Evolutionary conservation across 2,329 filamentous ascomycete genomes (phyloP), one percentile per base, ranked within the genome.

Genomic region (Fusarium abutilonis): DNA sequence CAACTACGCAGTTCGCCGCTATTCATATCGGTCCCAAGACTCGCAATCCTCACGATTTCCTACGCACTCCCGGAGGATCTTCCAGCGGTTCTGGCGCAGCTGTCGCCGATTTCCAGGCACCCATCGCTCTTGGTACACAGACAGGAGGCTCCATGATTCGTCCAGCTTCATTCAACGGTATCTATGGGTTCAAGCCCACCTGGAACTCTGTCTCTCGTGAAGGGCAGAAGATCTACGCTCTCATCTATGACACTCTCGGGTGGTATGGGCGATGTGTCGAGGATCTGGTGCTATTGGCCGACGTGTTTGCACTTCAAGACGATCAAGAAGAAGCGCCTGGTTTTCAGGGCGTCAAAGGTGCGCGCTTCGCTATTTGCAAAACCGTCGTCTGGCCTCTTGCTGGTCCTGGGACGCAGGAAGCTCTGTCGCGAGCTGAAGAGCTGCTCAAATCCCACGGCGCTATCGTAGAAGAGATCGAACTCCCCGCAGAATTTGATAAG

Each of bases 121-220:
- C 87, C 0, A 69, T 91, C 15, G 82, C 77, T 0, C 75, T 91
- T 0, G 88, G 87, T 1, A 89, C 88, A 0, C 88, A 91, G 70
- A 91, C 88, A 0, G 86, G 83, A 2, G 88, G 88, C 1, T 88
- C 84, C 61, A 84, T 80, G 1, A 85, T 91, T 44, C 82, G 88
- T 0, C 88, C 88, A 0, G 88, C 79, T 0, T 87, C 86, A 0
- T 91, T 85, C 75, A 89, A 86, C 63, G 87, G 88, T 9, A 79
- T 87, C n/a, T 90, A 86, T 60, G 86, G 80, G 1, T 77, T 89
- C 61, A 90, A 90, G 71, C 87, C 88, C 6, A 90, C 87, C 0
- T 89, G 86, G 85, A 84, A 83, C 56, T 76, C 85, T 1, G 81
- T 90, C 40, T 86, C 82, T 3, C 79, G 85, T 1, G 88, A 90